Evolutionary conservation across 495 filamentous ascomycete genomes (phyloP).

Genomic region (Podospora pseudocomata): DNA sequence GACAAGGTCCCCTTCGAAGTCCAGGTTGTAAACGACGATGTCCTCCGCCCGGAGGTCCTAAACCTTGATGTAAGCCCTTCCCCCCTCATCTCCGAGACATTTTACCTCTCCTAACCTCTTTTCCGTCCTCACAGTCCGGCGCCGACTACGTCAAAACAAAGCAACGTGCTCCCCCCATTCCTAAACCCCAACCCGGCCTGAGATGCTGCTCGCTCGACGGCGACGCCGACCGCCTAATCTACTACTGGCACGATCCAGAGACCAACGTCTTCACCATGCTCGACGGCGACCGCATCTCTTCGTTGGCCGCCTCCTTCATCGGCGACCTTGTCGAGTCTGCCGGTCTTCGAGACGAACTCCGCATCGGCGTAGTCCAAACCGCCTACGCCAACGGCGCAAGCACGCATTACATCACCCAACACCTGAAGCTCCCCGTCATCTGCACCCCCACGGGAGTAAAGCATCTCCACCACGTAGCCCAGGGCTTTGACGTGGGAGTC

Average conservation of each 20-base stretch:
- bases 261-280: constrained; percentile 78
- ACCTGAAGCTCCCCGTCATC: constrained; percentile 81
- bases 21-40: constrained; percentile 86
- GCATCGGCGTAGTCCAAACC: constrained; percentile 91
- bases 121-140: constrained; percentile 60
- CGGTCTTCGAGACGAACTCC: constrained; percentile 72
- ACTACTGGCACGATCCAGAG: constrained; percentile 85
- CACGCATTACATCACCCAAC: constrained; percentile 84
- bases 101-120: constrained; percentile 9
- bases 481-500: constrained; percentile 87
- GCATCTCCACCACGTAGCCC: constrained; percentile 91
- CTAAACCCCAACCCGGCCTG: constrained; percentile 67
- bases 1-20: constrained; percentile 68
- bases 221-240: constrained; percentile 91
- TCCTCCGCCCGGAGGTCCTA: constrained; percentile 79
- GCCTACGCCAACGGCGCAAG: constrained; percentile 97
- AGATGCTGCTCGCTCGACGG: constrained; percentile 92
- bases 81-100: neutral
- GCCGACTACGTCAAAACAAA: constrained; percentile 97
- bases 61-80: constrained; percentile 70
- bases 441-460: constrained; percentile 97
- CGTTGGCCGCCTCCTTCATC: constrained; percentile 89
- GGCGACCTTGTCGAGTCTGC: constrained; percentile 78
- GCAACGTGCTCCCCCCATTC: constrained; percentile 82
- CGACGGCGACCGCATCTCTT: constrained; percentile 95